Conservation (phyloP, 345 rosid species). For the Eucalyptus regnans region DNA sequence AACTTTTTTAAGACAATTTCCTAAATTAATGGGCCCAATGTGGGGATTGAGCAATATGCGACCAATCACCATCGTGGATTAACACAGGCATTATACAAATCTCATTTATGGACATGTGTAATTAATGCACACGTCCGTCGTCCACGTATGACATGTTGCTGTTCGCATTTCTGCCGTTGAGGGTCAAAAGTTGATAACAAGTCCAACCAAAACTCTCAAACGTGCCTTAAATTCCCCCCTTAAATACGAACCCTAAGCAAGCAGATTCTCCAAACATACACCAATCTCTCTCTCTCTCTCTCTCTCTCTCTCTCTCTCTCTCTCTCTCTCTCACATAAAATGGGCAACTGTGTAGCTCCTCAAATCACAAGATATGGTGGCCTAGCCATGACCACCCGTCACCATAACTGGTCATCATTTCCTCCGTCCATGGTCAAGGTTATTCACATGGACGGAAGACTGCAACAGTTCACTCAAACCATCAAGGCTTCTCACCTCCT, state of each 20-base stretch:
- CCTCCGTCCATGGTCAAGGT: slow-evolving; percentile 12
- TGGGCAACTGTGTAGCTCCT: slow-evolving; percentile 33
- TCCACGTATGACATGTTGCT: background rate
- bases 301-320: background rate
- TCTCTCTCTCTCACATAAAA: background rate
- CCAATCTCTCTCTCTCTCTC: background rate
- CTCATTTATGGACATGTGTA: background rate
- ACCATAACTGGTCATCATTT: background rate
- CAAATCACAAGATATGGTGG: background rate
- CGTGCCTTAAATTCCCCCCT: background rate
- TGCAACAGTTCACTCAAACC: slow-evolving; percentile 21
- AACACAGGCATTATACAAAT: background rate
- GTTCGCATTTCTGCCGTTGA: background rate
- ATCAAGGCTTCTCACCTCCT: slow-evolving; percentile 11
- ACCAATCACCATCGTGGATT: background rate
- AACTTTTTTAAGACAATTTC: background rate
- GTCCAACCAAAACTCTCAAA: background rate
- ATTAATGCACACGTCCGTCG: background rate
- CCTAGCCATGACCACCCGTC: background rate
- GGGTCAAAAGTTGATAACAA: background rate
- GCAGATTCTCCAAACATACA: background rate
- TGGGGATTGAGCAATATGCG: background rate
- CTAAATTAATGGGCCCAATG: background rate
- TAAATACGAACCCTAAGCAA: background rate
- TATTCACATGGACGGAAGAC: slow-evolving; percentile 18